Percentiles rank a stretch among this genome's conserved stretches.
These are phyloP conservation scores for Torulaspora maleeae DNA, from an alignment of 805 yeast species.

Conservation along the genomic window DNA sequence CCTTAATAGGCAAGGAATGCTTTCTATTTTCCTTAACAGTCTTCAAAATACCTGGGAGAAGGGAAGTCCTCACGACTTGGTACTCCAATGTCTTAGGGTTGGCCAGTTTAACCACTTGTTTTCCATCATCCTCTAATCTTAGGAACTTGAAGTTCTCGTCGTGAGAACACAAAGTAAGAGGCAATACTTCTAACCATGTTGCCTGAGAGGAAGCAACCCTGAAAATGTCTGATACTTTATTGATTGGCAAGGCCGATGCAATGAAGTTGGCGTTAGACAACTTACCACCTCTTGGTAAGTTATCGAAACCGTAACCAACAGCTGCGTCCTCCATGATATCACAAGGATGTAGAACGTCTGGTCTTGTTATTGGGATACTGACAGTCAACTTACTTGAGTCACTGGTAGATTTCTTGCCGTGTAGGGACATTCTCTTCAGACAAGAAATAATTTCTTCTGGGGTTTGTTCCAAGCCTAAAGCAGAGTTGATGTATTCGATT, in stretches of 20 bases:
- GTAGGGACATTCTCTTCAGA: slow-evolving; percentile 75
- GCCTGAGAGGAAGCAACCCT: slow-evolving; percentile 90
- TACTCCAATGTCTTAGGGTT: slow-evolving; percentile 96
- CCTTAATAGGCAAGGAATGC: slow-evolving; percentile 90
- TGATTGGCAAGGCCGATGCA: slow-evolving; percentile 85
- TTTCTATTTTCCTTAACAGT: slow-evolving; percentile 94
- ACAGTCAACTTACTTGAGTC: slow-evolving; percentile 50
- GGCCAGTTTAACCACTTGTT: slow-evolving; percentile 81
- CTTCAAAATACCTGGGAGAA: slow-evolving; percentile 90
- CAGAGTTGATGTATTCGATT: slow-evolving; percentile 80
- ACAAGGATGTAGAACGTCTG: slow-evolving; percentile 94
- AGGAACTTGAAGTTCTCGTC: slow-evolving; percentile 93
- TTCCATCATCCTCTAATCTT: slow-evolving; percentile 65
- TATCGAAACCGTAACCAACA: slow-evolving; percentile 90
- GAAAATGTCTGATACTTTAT: slow-evolving; percentile 84
- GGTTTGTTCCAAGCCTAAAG: slow-evolving; percentile 75
- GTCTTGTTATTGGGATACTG: slow-evolving; percentile 84
- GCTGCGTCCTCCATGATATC: slow-evolving; percentile 99
- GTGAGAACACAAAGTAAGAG: slow-evolving; percentile 91
- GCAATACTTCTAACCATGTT: slow-evolving; percentile 94
- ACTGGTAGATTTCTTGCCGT: slow-evolving; percentile 49
- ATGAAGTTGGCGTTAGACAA: slow-evolving; percentile 69
- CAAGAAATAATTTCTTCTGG: slow-evolving; percentile 64
- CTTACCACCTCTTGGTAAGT: slow-evolving; percentile 72
- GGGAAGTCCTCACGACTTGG: slow-evolving; percentile 94